These are phyloP conservation scores for Colletotrichum sp. DNA, from an alignment of 2,329 filamentous ascomycete species.

Conservation along the genomic window DNA sequence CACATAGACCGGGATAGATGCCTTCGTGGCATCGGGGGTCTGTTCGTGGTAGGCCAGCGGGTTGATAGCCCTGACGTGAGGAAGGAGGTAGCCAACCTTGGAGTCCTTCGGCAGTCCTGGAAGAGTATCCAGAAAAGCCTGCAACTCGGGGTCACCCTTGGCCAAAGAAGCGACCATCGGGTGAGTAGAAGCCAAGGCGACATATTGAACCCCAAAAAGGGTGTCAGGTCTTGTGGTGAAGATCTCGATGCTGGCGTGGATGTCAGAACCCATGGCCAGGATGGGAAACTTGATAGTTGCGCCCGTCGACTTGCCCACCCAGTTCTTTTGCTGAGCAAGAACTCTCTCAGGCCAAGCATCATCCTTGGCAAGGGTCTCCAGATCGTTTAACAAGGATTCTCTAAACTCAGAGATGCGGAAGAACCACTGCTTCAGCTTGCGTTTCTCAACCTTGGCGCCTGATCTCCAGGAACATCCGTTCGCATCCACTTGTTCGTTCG, in stretches of 20 bases:
- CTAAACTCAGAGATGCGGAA: constrained; percentile 82
- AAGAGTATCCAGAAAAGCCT: constrained; percentile 71
- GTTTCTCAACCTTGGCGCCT: constrained; percentile 82
- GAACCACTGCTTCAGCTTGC: constrained; percentile 87
- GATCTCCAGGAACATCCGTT: constrained; percentile 88
- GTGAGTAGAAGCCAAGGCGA: constrained; percentile 79
- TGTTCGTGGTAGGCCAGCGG: constrained; percentile 65
- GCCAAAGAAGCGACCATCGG: constrained; percentile 70
- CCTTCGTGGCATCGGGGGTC: constrained; percentile 54
- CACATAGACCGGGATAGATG: constrained; percentile 75
- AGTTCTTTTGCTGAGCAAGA: constrained; percentile 83
- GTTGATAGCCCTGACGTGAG: constrained; percentile 66
- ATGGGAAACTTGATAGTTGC: constrained; percentile 76
- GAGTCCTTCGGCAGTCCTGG: constrained; percentile 59
- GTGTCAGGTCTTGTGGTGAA: constrained; percentile 89
- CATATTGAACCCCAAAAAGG: constrained; percentile 84
- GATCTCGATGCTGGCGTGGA: constrained; percentile 65
- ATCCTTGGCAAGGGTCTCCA: constrained; percentile 68
- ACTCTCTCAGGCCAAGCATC: constrained; percentile 84
- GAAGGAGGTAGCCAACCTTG: constrained; percentile 72
- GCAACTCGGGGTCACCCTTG: constrained; percentile 63
- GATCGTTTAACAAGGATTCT: constrained; percentile 72
- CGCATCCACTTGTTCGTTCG: constrained; percentile 92
- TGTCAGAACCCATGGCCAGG: constrained; percentile 43
- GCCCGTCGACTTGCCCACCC: constrained; percentile 82